Evolutionary conservation across 768 basidiomycete genomes (phyloP).

Genomic region (Mycena epipterygia): DNA sequence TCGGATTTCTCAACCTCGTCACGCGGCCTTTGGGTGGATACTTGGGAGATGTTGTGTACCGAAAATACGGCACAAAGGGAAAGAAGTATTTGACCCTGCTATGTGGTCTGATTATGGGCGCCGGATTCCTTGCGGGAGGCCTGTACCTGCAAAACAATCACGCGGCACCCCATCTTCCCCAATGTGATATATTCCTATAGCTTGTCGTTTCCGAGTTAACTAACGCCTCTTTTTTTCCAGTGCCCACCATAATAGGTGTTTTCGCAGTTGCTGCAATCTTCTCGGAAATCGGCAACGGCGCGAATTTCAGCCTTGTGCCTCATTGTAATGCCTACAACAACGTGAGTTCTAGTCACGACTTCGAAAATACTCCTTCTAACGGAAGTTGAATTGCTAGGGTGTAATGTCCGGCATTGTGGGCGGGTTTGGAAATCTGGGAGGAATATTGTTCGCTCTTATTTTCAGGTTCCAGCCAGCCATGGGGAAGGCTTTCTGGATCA

Average conservation of each 20-base stretch:
- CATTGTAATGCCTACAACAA: conserved; percentile 61
- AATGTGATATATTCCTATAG: conserved; percentile 41
- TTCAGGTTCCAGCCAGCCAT: conserved; percentile 59
- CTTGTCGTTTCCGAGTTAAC: neutral
- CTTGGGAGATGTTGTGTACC: conserved; percentile 61
- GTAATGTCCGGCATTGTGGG: conserved; percentile 56
- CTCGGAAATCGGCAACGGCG: conserved; percentile 63
- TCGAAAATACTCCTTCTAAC: neutral
- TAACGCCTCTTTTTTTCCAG: neutral
- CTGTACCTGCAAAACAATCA: conserved; percentile 51
- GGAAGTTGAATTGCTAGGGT: conserved; percentile 36
- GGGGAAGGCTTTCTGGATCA: conserved; percentile 63
- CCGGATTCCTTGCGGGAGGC: conserved; percentile 59
- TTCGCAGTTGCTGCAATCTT: conserved; percentile 57
- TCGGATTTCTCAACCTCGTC: conserved; percentile 66
- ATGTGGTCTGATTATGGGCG: conserved; percentile 61
- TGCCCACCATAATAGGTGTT: conserved; percentile 54
- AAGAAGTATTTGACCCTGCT: conserved; percentile 64
- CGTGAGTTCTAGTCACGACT: conserved; percentile 20
- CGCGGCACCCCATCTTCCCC: conserved; percentile 47
- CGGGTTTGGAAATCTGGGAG: conserved; percentile 56
- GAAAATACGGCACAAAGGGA: conserved; percentile 54
- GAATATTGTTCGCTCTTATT: conserved; percentile 62
- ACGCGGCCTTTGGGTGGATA: conserved; percentile 65
- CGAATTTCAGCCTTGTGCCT: conserved; percentile 65